Evolutionary conservation across 179 eudicot species (phyloP).

Genomic region (Beta macrorhiza): DNA sequence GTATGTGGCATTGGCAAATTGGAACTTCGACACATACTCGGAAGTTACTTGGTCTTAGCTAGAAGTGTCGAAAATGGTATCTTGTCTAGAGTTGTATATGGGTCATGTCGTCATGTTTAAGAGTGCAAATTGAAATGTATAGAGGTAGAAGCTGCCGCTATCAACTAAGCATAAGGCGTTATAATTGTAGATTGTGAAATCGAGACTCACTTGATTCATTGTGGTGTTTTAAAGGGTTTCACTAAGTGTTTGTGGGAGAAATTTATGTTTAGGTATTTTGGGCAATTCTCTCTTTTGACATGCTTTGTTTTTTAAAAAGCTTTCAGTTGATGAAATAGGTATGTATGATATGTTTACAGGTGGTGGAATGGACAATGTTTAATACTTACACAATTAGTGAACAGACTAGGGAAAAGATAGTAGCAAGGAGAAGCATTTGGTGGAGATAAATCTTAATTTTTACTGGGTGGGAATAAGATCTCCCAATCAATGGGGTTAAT

Average conservation of each 20-base stretch:
- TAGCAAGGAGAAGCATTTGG: not conserved
- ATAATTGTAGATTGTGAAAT: not conserved
- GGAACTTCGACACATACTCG: not conserved
- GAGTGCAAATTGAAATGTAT: not conserved
- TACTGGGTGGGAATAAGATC: not conserved
- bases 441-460: not conserved
- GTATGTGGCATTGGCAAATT: not conserved
- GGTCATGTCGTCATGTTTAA: not conserved
- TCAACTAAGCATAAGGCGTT: not conserved
- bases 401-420: not conserved
- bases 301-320: not conserved
- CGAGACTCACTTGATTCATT: not conserved
- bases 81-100: too few species aligned
- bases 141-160: not conserved
- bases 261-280: not conserved
- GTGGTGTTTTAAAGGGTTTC: not conserved
- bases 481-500: too few species aligned
- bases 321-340: not conserved
- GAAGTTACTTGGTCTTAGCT: not conserved
- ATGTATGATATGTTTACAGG: too few species aligned
- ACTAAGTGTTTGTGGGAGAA: not conserved
- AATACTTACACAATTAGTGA: too few species aligned
- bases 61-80: too few species aligned
- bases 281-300: not conserved
- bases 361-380: too few species aligned